Evolutionary conservation across 106 monocot species (phyloP), one percentile per base, ranked within the genome.

Genomic region (Acanthochlamys bracteata): DNA sequence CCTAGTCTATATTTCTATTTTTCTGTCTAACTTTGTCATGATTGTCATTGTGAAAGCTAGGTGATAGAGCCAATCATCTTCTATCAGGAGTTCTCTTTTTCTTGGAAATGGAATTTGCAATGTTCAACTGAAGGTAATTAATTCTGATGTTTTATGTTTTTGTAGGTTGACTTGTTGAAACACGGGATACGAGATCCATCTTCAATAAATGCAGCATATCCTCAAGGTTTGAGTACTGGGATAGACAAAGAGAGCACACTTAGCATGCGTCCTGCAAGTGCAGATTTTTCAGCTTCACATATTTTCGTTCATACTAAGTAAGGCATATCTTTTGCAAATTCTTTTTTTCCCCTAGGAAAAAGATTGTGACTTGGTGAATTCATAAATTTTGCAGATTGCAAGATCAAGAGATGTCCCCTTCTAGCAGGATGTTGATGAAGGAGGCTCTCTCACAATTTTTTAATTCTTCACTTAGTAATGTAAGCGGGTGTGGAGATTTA

Each of bases 141-240:
- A 54, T 41, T 7, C 55, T 64, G 19, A 57, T 53, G 20, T 47
- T 25, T 21, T 67, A 4, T 22, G 10, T 46, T 61, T 78, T 20
- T 62, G 60, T 57, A 92, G 98, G 88, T 92, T 68, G 85, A 92
- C 72, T 76, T 98, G 77, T 71, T 98, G 75, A 98, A 98, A 74
- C 98, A 98, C 66, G 70, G 62, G 16, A 81, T 98, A 67, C 88
- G 85, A 45, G 98, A 98, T 66, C 92, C 98, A 65, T 98, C 98
- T 60, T 47, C 70, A 19, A 64, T 81, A 51, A 53, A 67, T 21
- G 69, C 75, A 53, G 71, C 70, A 20, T 60, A 81, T 56, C 23
- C 65, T 25, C 86, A 81, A 33, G 69, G 59, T 57, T 71, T 75
- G 39, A 71, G 21, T 71, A 10, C 68, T 75, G 77, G 25, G 2